These are phyloP conservation scores for Rhodotorula sp. DNA, from an alignment of 1,284 basidiomycete genomes.

Conservation along the genomic window DNA sequence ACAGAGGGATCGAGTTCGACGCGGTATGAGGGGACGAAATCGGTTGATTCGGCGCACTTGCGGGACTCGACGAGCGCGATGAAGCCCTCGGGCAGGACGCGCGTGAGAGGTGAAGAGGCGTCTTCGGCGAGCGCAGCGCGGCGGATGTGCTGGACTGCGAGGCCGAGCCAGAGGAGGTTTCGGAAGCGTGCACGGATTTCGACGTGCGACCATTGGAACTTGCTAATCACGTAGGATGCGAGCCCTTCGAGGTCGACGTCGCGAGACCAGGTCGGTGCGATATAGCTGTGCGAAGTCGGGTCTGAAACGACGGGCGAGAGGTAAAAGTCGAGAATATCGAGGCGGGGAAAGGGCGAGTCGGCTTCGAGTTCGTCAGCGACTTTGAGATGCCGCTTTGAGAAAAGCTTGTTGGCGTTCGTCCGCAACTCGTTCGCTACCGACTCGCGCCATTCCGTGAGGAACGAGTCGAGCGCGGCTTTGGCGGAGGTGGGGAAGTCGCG, in stretches of 20 bases:
- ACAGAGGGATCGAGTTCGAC: slow-evolving; percentile 18
- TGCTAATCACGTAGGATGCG: slow-evolving; percentile 16
- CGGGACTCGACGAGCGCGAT: slow-evolving; percentile 2
- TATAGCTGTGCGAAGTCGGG: not conserved
- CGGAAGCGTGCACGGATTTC: slow-evolving; percentile 16
- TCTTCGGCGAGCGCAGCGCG: slow-evolving; percentile 6
- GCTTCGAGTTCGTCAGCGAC: slow-evolving; percentile 26
- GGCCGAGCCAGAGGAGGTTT: slow-evolving; percentile 15
- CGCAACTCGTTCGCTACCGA: slow-evolving; percentile 65
- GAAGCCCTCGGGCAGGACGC: not conserved
- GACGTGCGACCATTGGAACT: slow-evolving; percentile 36
- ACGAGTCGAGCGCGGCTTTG: slow-evolving; percentile 42
- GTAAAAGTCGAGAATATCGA: slow-evolving; percentile 20
- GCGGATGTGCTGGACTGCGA: slow-evolving; percentile 15
- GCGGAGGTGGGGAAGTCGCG: not conserved
- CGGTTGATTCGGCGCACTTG: slow-evolving; percentile 22
- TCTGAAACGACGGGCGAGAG: slow-evolving; percentile 19
- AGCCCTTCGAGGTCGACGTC: slow-evolving; percentile 23
- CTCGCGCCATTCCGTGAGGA: slow-evolving; percentile 64
- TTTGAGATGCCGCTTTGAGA: slow-evolving; percentile 13
- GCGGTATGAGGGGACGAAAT: slow-evolving; percentile 19
- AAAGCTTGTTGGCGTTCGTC: slow-evolving; percentile 49
- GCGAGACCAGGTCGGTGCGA: slow-evolving; percentile 14
- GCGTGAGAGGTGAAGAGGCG: not conserved
- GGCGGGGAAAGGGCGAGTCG: slow-evolving; percentile 11